These are phyloP conservation scores for Cordyceps cateniannulata DNA, from an alignment of 2,329 filamentous ascomycete species.

Conservation along the genomic window DNA sequence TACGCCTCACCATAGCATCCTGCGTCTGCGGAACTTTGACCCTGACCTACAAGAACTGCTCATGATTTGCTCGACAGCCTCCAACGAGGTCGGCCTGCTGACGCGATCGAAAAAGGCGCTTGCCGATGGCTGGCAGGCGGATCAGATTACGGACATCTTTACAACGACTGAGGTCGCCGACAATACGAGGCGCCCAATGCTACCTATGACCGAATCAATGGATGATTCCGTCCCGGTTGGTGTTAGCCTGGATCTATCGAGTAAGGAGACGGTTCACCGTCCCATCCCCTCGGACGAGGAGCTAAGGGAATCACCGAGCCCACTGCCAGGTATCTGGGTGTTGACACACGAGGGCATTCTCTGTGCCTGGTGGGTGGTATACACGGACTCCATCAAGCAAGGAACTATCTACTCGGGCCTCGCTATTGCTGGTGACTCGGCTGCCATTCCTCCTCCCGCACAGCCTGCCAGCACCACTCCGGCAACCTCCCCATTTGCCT, in stretches of 20 bases:
- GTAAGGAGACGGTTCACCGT: conserved; percentile 67
- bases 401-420: conserved; percentile 69
- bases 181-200: conserved; percentile 66
- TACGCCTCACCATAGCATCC: conserved; percentile 68
- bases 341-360: conserved; percentile 86
- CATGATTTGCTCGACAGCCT: conserved; percentile 74
- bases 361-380: conserved; percentile 85
- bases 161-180: conserved; percentile 65
- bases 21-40: conserved; percentile 71
- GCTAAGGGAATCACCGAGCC: conserved; percentile 69
- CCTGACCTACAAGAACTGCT: conserved; percentile 76
- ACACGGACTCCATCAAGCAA: conserved; percentile 74
- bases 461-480: conserved; percentile 2
- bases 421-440: conserved; percentile 32
- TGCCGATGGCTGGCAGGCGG: conserved; percentile 51
- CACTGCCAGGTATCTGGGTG: conserved; percentile 76
- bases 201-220: conserved; percentile 59
- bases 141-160: conserved; percentile 60
- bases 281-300: conserved; percentile 73
- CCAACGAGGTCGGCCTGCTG: conserved; percentile 71
- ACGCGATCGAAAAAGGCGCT: conserved; percentile 66
- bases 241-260: conserved; percentile 75
- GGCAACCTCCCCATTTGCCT: conserved; percentile 20
- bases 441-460: conserved; percentile 24
- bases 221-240: conserved; percentile 74